These are phyloP conservation scores for Ogataea hybrid DNA, from an alignment of 1,139 yeast species.

Conservation along the genomic window DNA sequence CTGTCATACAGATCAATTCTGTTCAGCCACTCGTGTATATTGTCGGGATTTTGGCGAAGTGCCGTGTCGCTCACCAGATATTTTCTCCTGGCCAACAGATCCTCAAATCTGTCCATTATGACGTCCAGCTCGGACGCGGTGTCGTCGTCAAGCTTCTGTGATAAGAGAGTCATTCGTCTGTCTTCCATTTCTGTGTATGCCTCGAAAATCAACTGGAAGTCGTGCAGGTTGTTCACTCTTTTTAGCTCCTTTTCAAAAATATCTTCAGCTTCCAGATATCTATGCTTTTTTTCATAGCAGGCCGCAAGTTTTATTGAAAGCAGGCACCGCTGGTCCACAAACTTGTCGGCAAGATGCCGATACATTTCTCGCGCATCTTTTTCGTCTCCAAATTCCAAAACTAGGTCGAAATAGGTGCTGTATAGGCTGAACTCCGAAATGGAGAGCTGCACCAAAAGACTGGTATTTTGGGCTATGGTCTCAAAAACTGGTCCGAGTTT, in stretches of 20 bases:
- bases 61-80: constrained; percentile 63
- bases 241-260: constrained; percentile 49
- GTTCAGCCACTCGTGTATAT: constrained; percentile 67
- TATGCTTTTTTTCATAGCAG: constrained; percentile 41
- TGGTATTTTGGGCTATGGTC: constrained; percentile 32
- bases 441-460: constrained; percentile 35
- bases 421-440: constrained; percentile 44
- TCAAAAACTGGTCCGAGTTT: constrained; percentile 26
- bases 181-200: constrained; percentile 65
- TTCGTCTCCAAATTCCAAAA: constrained; percentile 30
- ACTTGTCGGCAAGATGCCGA: constrained; percentile 40
- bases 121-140: constrained; percentile 38
- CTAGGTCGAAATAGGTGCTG: constrained; percentile 46
- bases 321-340: constrained; percentile 60
- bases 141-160: constrained; percentile 33
- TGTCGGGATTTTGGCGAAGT: constrained; percentile 60
- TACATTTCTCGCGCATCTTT: constrained; percentile 37
- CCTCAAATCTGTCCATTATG: constrained; percentile 52
- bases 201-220: constrained; percentile 66
- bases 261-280: constrained; percentile 44
- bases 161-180: constrained; percentile 38
- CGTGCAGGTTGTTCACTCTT: constrained; percentile 51
- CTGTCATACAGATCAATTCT: constrained; percentile 45
- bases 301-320: constrained; percentile 51
- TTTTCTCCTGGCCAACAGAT: constrained; percentile 52